phyloP scores from a whole-genome alignment of 2,329 filamentous ascomycete species.

The Neopestalotiopsis sp. region DNA sequence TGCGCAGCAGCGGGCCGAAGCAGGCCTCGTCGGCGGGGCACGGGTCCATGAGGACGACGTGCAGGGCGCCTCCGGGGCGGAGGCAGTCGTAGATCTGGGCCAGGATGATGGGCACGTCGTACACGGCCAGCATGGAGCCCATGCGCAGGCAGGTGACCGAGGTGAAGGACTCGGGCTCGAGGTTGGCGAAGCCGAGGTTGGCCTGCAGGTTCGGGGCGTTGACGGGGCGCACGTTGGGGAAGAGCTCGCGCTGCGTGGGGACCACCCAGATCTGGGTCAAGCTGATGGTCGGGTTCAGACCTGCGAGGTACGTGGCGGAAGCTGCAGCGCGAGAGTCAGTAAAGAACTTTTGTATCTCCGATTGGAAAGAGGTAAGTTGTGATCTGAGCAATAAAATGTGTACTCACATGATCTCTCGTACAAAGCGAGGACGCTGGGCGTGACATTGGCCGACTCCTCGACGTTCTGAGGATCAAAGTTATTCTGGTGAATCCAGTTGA shows the following conservation, averaged over 20 bases:
- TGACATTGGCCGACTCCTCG: not conserved
- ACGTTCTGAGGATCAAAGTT: slow-evolving; percentile 13
- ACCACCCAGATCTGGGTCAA: slow-evolving; percentile 52
- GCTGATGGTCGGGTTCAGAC: slow-evolving; percentile 42
- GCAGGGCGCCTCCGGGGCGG: slow-evolving; percentile 57
- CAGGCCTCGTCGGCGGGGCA: slow-evolving; percentile 56
- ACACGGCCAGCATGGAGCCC: slow-evolving; percentile 59
- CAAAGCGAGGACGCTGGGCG: slow-evolving; percentile 49
- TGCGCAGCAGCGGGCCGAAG: slow-evolving; percentile 60
- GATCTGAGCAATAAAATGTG: no score
- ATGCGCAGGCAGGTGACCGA: slow-evolving; percentile 58
- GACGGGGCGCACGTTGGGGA: slow-evolving; percentile 41
- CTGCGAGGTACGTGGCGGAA: slow-evolving; percentile 55
- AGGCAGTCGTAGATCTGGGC: slow-evolving; percentile 62
- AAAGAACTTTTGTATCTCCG: not conserved
- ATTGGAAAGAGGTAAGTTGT: no score
- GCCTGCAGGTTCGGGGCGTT: slow-evolving; percentile 31
- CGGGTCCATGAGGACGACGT: slow-evolving; percentile 68
- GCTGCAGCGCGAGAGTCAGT: slow-evolving; percentile 43
- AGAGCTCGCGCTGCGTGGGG: slow-evolving; percentile 46
- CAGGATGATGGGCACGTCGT: slow-evolving; percentile 61
- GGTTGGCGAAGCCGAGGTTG: slow-evolving; percentile 36
- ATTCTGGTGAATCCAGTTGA: slow-evolving; percentile 24
- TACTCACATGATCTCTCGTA: slow-evolving; percentile 54
- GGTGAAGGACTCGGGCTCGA: not conserved